Base-by-base conservation (phyloP, 331 rosid species). In the Acacia pycnantha region DNA sequence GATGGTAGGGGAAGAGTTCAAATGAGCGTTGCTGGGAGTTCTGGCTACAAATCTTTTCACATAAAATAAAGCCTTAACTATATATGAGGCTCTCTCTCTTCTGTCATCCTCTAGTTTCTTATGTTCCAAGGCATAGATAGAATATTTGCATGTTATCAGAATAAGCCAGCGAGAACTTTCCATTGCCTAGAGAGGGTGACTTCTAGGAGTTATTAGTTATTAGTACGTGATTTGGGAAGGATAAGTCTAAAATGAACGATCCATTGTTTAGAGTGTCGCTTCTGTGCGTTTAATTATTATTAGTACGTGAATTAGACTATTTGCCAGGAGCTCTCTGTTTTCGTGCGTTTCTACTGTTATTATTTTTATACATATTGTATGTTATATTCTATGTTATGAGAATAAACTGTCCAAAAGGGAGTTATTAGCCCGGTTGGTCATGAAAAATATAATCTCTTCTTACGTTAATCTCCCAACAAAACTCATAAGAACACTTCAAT, bases 81-180 rank as follows among this genome's bases (percentile, higher is more conserved):
- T 77, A 73, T 47, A 77, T 26, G 66, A 11, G 77, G 97, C 97
- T 94, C 94, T 47, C 95, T 94, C 97, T 94, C 97, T 94, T 92
- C 97, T 94, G 98, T 94, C 98, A 91, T 84, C 83, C 58, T 83
- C 61, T 66, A 73, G 75, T 83, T 76, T 76, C 84, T 86, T 82
- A 79, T 71, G 68, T 19, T 67, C 80, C 82, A 82, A 73, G 83
- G 69, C 65, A 78, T 65, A 47, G n/a, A 66, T 53, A 64, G 18
- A 47, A 71, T 27, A 74, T 56, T 81, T 66, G 56, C 54, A 35
- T 83, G 80, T 71, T 68, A 77, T 35, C 18, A 80, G 35, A 77
- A 46, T 76, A 73, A 77, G 62, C 80, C 47, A 44, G 44, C 71
- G 33, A 51, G 70, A 82, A 64, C 47, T 8, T 27, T 31, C 64